A percentile compares a stretch with the other conserved stretches of the same genome.
phyloP scores from a whole-genome alignment of 1,284 basidiomycete genomes.

The Malassezia globosa region DNA sequence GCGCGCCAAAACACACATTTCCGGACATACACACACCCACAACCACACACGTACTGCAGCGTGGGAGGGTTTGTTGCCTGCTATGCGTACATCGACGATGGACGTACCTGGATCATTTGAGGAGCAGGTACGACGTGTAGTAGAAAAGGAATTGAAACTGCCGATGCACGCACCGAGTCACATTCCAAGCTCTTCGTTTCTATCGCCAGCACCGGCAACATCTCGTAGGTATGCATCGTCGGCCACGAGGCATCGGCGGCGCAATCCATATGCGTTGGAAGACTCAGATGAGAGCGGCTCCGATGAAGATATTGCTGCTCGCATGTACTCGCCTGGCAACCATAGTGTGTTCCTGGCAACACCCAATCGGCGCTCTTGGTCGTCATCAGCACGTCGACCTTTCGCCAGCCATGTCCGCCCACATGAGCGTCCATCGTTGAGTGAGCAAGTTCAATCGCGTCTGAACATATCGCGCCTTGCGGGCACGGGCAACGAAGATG shows the following conservation, averaged over 20 bases:
- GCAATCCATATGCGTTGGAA: too few species aligned
- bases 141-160: slow-evolving; percentile 10
- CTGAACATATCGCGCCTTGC: slow-evolving; percentile 14
- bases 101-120: slow-evolving; percentile 11
- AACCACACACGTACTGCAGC: not conserved
- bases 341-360: slow-evolving; percentile 14
- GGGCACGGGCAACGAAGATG: not conserved
- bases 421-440: slow-evolving; percentile 5
- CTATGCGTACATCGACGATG: not conserved
- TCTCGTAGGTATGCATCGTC: not conserved
- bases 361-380: slow-evolving; percentile 1
- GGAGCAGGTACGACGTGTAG: slow-evolving; percentile 8
- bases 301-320: slow-evolving; percentile 3
- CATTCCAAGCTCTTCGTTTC: slow-evolving; percentile 5
- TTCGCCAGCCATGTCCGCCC: not conserved
- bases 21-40: too few species aligned
- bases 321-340: slow-evolving; percentile 9
- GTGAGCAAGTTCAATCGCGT: not conserved
- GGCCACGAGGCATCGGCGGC: too few species aligned
- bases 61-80: not conserved
- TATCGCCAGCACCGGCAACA: not conserved
- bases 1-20: too few species aligned
- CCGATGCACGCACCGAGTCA: not conserved
- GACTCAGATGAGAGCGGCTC: slow-evolving; percentile 9
- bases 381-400: not conserved